Conservation (phyloP, 441 rosid species). For the Aleurites moluccanus region DNA sequence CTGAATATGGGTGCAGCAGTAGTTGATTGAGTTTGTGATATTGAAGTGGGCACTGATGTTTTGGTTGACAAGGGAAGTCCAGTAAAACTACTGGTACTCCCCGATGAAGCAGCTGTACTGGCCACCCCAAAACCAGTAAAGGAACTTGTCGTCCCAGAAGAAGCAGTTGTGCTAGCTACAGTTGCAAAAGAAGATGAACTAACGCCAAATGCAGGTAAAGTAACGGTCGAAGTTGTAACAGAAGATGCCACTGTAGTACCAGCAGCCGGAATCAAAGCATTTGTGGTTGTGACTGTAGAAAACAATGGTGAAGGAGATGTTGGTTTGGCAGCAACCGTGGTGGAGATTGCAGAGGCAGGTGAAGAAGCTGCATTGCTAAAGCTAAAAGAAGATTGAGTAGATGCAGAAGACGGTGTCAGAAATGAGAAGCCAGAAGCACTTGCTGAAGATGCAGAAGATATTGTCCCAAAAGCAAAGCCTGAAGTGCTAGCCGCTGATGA, state of each 20-base stretch:
- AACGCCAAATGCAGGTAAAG: slow-evolving; percentile 45
- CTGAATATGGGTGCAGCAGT: slow-evolving; percentile 46
- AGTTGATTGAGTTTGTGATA: slow-evolving; percentile 50
- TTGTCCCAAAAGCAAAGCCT: slow-evolving; percentile 23
- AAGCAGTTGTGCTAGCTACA: slow-evolving; percentile 32
- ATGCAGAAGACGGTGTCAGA: slow-evolving; percentile 42
- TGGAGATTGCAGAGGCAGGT: slow-evolving; percentile 44
- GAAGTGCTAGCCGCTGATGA: slow-evolving; percentile 41
- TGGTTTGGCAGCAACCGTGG: slow-evolving; percentile 37
- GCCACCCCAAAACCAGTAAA: slow-evolving; percentile 50
- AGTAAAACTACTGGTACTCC: slow-evolving; percentile 48
- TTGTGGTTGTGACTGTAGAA: slow-evolving; percentile 61
- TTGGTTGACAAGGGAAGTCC: no score
- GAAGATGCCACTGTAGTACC: slow-evolving; percentile 36
- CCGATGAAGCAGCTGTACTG: slow-evolving; percentile 47
- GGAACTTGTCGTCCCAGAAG: slow-evolving; percentile 44
- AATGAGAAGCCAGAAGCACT: slow-evolving; percentile 36
- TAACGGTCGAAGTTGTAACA: slow-evolving; percentile 32
- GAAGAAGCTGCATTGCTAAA: slow-evolving; percentile 47
- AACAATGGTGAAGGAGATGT: slow-evolving; percentile 44
- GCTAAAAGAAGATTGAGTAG: slow-evolving; percentile 45
- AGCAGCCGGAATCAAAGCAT: slow-evolving; percentile 52
- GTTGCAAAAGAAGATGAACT: slow-evolving; percentile 39
- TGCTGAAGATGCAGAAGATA: slow-evolving; percentile 39
- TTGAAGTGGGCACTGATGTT: slow-evolving; percentile 44